phyloP scores from a whole-genome alignment of 2,329 filamentous ascomycete genomes.

The Penicillium sp. region DNA sequence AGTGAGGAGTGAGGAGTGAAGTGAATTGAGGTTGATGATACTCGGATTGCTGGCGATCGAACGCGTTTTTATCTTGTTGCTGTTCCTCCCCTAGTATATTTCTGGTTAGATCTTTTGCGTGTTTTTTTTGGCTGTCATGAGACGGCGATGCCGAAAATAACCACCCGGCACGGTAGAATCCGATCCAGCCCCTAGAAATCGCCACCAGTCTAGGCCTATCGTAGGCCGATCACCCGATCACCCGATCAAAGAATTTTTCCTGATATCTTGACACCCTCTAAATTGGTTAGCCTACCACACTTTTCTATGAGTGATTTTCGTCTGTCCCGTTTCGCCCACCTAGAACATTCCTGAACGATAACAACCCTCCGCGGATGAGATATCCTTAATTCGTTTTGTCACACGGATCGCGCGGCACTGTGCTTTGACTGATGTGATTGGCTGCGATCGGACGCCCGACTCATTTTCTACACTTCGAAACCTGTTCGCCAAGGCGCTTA shows the following conservation, averaged over 20 bases:
- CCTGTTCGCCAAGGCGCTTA: too few relatives aligned
- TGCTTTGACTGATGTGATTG: not conserved
- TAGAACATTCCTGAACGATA: not conserved
- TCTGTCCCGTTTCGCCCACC: not conserved
- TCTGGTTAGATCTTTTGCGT: constrained; percentile 6
- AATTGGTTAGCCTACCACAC: not conserved
- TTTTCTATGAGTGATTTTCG: not conserved
- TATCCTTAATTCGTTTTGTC: not conserved
- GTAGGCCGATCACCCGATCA: constrained; percentile 7
- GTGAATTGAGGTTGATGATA: constrained; percentile 7
- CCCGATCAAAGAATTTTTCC: constrained; percentile 3
- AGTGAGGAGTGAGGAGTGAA: constrained; percentile 3
- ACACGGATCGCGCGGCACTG: not conserved
- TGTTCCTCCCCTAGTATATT: constrained; percentile 4
- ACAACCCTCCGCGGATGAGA: not conserved
- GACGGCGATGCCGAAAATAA: constrained; percentile 4
- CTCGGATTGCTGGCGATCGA: constrained; percentile 1
- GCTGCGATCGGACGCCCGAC: not conserved
- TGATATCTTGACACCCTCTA: not conserved
- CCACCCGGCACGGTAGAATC: constrained; percentile 2
- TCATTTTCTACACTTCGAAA: too few relatives aligned
- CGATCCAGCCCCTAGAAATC: constrained; percentile 1
- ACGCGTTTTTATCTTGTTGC: constrained; percentile 3
- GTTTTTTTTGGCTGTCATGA: constrained; percentile 4
- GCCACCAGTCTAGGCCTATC: constrained; percentile 3